Conservation (phyloP, 345 rosid genomes). For the Laguncularia racemosa region DNA sequence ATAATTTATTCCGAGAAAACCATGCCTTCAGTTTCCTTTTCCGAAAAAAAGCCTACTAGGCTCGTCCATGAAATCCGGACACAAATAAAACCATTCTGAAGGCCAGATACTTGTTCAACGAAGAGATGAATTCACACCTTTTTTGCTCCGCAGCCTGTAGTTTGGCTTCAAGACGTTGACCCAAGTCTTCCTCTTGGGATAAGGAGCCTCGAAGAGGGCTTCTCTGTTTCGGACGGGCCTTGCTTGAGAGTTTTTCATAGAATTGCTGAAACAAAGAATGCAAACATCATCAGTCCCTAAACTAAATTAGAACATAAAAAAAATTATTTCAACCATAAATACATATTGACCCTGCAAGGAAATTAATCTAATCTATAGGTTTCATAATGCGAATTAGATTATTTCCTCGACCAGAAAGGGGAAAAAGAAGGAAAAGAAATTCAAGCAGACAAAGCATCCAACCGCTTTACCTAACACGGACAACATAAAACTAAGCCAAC, state of each 20-base stretch:
- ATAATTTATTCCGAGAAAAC: too few relatives aligned
- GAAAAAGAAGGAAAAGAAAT: neutral
- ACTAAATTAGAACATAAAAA: neutral
- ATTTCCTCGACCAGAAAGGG: neutral
- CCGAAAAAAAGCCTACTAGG: too few relatives aligned
- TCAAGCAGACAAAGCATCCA: neutral
- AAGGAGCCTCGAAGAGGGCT: slow-evolving; percentile 60
- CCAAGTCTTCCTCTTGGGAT: slow-evolving; percentile 71
- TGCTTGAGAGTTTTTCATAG: slow-evolving; percentile 72
- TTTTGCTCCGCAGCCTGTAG: slow-evolving; percentile 94
- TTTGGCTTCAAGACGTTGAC: slow-evolving; percentile 94
- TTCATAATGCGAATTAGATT: too few relatives aligned
- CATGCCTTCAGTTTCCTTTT: too few relatives aligned
- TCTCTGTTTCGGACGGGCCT: slow-evolving; percentile 80
- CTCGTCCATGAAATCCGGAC: neutral
- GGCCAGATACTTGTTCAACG: neutral
- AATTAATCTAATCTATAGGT: too few relatives aligned
- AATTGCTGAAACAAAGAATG: slow-evolving; percentile 51
- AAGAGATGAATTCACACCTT: slow-evolving; percentile 39
- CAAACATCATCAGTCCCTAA: neutral
- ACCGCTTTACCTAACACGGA: neutral
- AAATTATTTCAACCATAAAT: too few relatives aligned
- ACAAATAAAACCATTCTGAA: neutral
- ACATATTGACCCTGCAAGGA: too few relatives aligned
- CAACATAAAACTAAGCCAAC: neutral